Conservation (phyloP, 345 rosid species). For the Populus ilicifolia region DNA sequence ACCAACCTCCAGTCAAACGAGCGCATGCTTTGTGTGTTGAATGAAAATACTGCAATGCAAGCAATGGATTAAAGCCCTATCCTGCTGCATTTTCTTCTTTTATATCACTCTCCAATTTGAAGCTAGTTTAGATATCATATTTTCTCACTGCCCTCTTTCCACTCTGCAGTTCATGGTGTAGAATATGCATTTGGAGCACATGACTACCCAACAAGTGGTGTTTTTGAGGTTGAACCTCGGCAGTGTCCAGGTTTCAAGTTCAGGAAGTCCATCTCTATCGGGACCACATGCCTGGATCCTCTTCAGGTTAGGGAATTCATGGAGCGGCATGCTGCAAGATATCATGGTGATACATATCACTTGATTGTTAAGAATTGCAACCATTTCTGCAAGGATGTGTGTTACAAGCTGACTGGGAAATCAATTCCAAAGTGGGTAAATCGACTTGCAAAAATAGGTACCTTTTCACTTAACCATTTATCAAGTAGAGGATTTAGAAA, state of each 20-base stretch:
- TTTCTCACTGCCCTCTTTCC: neutral
- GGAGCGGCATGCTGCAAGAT: slow-evolving; percentile 70
- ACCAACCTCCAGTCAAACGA: neutral
- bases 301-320: slow-evolving; percentile 83
- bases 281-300: slow-evolving; percentile 83
- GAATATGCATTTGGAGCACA: slow-evolving; percentile 37
- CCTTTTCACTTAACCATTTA: neutral
- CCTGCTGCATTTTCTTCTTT: neutral
- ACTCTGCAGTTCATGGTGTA: slow-evolving; percentile 25
- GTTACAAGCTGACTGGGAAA: slow-evolving; percentile 74
- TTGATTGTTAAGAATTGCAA: slow-evolving; percentile 93
- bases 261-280: slow-evolving; percentile 41
- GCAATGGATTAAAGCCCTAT: neutral
- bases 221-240: slow-evolving; percentile 30
- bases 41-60: neutral
- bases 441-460: slow-evolving; percentile 88
- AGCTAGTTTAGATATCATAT: slow-evolving; percentile 6
- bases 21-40: neutral
- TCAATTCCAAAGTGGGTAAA: slow-evolving; percentile 92
- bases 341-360: slow-evolving; percentile 89
- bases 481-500: neutral
- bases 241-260: slow-evolving; percentile 33
- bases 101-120: neutral
- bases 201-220: slow-evolving; percentile 25
- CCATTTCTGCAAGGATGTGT: slow-evolving; percentile 83